phyloP scores from a whole-genome alignment of 129 eudicot genomes.

The Apium graveolens region DNA sequence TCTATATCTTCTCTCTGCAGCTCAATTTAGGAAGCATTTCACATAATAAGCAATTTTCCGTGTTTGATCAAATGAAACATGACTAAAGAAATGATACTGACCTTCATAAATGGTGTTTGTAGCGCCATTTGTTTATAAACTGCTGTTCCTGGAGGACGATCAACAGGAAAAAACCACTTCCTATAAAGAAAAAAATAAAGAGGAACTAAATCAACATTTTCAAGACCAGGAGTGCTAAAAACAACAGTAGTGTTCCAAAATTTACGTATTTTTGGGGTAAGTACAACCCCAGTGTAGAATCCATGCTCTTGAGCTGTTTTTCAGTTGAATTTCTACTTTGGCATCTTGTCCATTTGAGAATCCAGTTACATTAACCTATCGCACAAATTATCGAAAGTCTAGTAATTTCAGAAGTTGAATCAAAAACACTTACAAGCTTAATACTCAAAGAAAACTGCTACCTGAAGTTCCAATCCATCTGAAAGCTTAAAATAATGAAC shows the following conservation, averaged over 20 bases:
- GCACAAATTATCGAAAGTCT: not conserved
- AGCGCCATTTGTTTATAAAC: slow-evolving; percentile 38
- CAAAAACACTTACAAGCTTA: not conserved
- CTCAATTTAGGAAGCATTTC: slow-evolving; percentile 11
- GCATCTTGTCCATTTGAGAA: slow-evolving; percentile 29
- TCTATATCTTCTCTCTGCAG: slow-evolving; percentile 35
- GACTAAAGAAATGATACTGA: not conserved
- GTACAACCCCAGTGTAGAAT: slow-evolving; percentile 57
- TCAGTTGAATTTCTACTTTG: slow-evolving; percentile 41
- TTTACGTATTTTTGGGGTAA: slow-evolving; percentile 34
- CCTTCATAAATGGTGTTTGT: slow-evolving; percentile 43
- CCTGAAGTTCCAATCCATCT: slow-evolving; percentile 41
- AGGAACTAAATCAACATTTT: not conserved
- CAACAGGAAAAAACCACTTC: slow-evolving; percentile 42
- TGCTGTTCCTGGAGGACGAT: slow-evolving; percentile 34
- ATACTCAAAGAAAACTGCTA: slow-evolving; percentile 18
- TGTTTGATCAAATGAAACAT: not conserved
- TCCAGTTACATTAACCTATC: slow-evolving; percentile 33
- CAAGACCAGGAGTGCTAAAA: slow-evolving; percentile 4
- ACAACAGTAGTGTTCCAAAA: slow-evolving; percentile 4
- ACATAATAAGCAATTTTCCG: not conserved
- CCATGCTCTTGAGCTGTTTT: slow-evolving; percentile 37
- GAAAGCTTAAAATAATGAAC: slow-evolving; percentile 21
- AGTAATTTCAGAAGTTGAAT: not conserved
- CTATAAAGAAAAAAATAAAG: slow-evolving; percentile 19